Percentiles rank a stretch among this genome's conserved stretches.
phyloP scores from a whole-genome alignment of 1,284 basidiomycete species.

The Moesziomyces globuligerus region DNA sequence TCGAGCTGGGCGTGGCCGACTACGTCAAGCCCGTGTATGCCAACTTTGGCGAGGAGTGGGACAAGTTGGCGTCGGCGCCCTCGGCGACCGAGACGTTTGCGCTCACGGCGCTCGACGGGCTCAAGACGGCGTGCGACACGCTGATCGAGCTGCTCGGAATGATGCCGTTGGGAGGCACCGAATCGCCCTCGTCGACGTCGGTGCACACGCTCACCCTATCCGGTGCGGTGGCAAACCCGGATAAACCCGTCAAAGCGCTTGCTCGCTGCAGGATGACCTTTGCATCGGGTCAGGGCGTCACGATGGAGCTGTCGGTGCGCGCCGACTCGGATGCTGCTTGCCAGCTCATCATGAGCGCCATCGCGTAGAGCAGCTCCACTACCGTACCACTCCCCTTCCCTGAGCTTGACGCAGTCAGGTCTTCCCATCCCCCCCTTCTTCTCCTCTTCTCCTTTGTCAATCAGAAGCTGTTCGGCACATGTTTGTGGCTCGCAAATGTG shows the following conservation, averaged over 20 bases:
- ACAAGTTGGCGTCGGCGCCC: slow-evolving; percentile 74
- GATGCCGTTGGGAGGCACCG: slow-evolving; percentile 81
- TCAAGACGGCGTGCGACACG: slow-evolving; percentile 87
- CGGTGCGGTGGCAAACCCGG: slow-evolving; percentile 83
- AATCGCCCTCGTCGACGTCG: slow-evolving; percentile 74
- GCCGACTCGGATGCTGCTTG: slow-evolving; percentile 88
- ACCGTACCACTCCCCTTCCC: background rate
- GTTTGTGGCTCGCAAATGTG: background rate
- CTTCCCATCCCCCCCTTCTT: background rate
- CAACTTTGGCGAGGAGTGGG: slow-evolving; percentile 94
- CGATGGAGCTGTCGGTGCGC: slow-evolving; percentile 89
- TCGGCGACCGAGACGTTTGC: slow-evolving; percentile 90
- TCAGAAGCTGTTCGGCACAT: slow-evolving; percentile 1
- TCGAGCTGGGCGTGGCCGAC: slow-evolving; percentile 88
- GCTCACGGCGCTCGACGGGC: slow-evolving; percentile 87
- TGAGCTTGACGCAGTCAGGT: background rate
- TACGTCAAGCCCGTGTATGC: slow-evolving; percentile 93
- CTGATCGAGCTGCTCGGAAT: slow-evolving; percentile 94
- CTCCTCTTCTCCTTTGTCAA: slow-evolving; percentile 1
- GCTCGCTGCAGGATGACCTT: slow-evolving; percentile 95
- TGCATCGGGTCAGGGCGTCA: slow-evolving; percentile 89
- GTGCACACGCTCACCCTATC: slow-evolving; percentile 95
- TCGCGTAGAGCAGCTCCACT: slow-evolving; percentile 68
- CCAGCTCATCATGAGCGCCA: slow-evolving; percentile 87
- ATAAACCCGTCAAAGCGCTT: slow-evolving; percentile 86